These are phyloP conservation scores for Penicillium sp. DNA, from an alignment of 2,329 filamentous ascomycete species.

Conservation along the genomic window DNA sequence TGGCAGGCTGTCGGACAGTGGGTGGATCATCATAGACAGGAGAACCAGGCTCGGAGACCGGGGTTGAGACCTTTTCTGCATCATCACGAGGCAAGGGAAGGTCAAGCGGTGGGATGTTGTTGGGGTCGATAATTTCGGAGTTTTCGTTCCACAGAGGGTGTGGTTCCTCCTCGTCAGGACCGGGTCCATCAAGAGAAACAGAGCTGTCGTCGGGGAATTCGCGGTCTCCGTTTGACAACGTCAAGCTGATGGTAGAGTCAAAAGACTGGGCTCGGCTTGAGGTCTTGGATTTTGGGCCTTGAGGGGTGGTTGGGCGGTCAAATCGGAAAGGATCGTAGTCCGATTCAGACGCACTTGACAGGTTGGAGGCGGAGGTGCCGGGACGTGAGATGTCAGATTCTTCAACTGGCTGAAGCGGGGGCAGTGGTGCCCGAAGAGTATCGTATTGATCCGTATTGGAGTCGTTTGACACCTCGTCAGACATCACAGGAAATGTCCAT, in stretches of 20 bases:
- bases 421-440: conserved; percentile 34
- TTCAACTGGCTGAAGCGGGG: conserved; percentile 19
- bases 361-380: conserved; percentile 38
- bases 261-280: neutral
- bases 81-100: conserved; percentile 26
- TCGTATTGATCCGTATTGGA: conserved; percentile 25
- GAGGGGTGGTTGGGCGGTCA: conserved; percentile 35
- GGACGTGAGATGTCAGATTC: conserved; percentile 37
- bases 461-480: conserved; percentile 15
- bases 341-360: conserved; percentile 37
- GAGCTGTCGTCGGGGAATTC: conserved; percentile 53
- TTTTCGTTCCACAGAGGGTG: conserved; percentile 33
- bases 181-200: conserved; percentile 50
- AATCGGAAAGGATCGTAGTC: conserved; percentile 47
- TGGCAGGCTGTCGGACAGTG: conserved; percentile 16
- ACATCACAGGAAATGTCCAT: conserved; percentile 56
- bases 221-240: conserved; percentile 21
- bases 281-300: neutral
- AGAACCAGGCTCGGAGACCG: conserved; percentile 22
- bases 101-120: conserved; percentile 25
- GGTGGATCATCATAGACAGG: conserved; percentile 21
- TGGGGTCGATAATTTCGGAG: conserved; percentile 8
- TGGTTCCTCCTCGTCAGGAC: conserved; percentile 48
- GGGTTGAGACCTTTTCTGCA: conserved; percentile 7
- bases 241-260: neutral